phyloP scores from a whole-genome alignment of 257 asterid genomes.

The Rhazya stricta region DNA sequence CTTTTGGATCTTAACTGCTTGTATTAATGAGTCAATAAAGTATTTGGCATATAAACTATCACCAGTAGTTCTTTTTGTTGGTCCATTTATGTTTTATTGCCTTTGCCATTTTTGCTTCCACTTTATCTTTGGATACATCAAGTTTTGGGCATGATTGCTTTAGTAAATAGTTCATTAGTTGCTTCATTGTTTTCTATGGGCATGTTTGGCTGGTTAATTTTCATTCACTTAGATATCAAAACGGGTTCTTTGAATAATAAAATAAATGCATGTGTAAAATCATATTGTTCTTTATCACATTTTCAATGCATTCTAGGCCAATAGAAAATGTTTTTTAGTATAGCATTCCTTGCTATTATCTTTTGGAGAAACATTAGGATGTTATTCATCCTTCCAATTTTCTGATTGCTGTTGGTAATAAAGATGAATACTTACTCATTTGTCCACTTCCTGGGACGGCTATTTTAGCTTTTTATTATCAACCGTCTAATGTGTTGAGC shows the following conservation, averaged over 20 bases:
- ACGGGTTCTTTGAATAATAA: not conserved
- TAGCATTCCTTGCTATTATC: not conserved
- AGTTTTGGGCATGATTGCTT: not conserved
- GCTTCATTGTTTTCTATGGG: not conserved
- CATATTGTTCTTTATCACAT: not conserved
- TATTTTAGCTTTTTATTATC: not conserved
- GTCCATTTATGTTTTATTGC: not conserved
- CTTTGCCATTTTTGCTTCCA: not conserved
- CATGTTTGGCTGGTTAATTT: not conserved
- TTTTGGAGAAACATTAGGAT: not conserved
- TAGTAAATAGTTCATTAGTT: not conserved
- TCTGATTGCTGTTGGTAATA: not conserved
- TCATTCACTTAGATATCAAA: not conserved
- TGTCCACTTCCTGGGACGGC: not conserved
- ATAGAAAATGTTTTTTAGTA: not conserved
- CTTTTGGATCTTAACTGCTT: not conserved
- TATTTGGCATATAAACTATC: not conserved
- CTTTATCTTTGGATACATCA: not conserved
- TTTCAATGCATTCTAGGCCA: not conserved
- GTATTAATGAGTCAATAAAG: not conserved
- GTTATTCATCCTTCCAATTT: not conserved
- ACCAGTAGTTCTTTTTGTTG: not conserved
- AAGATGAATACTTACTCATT: not conserved
- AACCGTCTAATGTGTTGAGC: not conserved
- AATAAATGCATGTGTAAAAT: not conserved